phyloP scores from a whole-genome alignment of 2,329 filamentous ascomycete species.

The Sordariomycetes sp. region DNA sequence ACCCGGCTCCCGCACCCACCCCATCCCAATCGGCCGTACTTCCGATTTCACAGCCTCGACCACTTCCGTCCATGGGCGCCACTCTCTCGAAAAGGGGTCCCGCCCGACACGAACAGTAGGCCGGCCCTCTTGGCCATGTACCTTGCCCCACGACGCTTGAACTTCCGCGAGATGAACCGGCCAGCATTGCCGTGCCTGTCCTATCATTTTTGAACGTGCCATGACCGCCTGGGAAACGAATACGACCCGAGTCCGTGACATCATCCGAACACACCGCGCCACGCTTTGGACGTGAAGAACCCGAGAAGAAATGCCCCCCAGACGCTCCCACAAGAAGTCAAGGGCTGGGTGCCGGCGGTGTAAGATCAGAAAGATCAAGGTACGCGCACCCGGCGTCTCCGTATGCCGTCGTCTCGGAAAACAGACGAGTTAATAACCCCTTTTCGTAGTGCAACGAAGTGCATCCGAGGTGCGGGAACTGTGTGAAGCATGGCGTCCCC shows the following conservation, averaged over 20 bases:
- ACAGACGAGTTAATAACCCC: not conserved
- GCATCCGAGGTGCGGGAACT: conserved; percentile 56
- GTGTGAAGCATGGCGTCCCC: conserved; percentile 53
- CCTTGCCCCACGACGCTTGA: not conserved
- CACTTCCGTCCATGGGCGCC: not conserved
- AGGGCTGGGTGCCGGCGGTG: conserved; percentile 55
- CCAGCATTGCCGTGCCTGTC: not conserved
- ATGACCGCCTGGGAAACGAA: not conserved
- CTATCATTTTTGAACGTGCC: not conserved
- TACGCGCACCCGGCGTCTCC: conserved; percentile 16
- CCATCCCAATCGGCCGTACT: not conserved
- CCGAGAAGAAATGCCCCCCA: conserved; percentile 43
- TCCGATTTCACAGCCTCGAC: not conserved
- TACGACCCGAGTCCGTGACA: not conserved
- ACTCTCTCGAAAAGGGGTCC: not conserved
- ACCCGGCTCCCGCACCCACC: not conserved
- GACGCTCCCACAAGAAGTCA: conserved; percentile 61
- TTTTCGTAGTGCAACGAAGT: conserved; percentile 50
- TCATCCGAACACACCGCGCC: not conserved
- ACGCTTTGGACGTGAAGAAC: not conserved
- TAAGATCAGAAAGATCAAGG: conserved; percentile 62
- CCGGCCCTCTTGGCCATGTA: conserved; percentile 1
- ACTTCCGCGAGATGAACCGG: not conserved
- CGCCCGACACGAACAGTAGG: not conserved
- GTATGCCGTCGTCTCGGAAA: not conserved